Evolutionary conservation across 1,284 basidiomycete species (phyloP), one percentile per base, ranked within the genome.

Genomic region (Meripilus lineatus): DNA sequence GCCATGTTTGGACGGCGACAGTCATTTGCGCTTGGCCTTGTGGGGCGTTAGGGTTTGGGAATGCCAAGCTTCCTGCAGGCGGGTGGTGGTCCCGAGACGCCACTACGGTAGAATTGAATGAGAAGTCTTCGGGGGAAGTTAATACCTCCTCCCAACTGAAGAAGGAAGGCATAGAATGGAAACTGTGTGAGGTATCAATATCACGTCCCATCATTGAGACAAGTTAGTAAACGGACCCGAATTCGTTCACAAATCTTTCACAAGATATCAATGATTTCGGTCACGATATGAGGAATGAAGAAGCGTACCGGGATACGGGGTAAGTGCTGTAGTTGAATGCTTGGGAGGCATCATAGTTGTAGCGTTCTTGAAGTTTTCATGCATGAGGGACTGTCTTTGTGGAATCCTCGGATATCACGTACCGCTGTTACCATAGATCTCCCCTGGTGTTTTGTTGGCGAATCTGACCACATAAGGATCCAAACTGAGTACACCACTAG

Each of bases 111-210:
- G 77, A 79, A 58, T 82, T 80, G 66, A 82, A 79, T 11, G 64
- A 64, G 58, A 77, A 81, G 50, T 77, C 75, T 10, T 68, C 68
- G 0, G 70, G 65, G 3, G 68, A 70, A 13, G 62, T 52, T 14
- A 83, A 69, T 1, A 79, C 75, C 50, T 80, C 74, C 54, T 81
- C 71, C 73, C 79, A 80, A 42, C 69, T 74, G 51, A 77, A 77
- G 59, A 82, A 76, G 0, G 77, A 81, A 0, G 80, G 78, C 70
- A 81, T 75, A 0, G 79, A 80, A 54, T 80, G 80, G 62, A 80
- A 81, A 15, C 78, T 79, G 30, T n/a, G 21, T 22, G 18, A 42
- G 4, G 25, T n/a, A 33, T 47, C 24, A 33, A 38, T 41, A 17
- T 22, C 15, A 23, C 8, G 13, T 2, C 8, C 28, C 14, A 5